These are phyloP conservation scores for Ophiosphaerella narmari DNA, from an alignment of 2,329 filamentous ascomycete genomes.

Conservation along the genomic window DNA sequence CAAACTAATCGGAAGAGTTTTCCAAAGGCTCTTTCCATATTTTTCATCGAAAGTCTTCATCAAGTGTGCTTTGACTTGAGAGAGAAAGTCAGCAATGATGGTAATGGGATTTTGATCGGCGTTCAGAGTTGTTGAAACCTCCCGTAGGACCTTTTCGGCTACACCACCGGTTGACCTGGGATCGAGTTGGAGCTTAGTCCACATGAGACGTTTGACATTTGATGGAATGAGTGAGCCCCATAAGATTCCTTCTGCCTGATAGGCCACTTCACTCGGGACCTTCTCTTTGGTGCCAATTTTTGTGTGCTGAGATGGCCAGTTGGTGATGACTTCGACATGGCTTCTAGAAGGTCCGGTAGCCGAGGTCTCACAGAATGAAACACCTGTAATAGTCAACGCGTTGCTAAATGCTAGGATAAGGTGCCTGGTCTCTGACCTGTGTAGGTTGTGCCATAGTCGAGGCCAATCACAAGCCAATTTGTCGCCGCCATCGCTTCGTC, in stretches of 20 bases:
- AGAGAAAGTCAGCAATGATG: conserved; percentile 37
- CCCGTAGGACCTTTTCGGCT: conserved; percentile 19
- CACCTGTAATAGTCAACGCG: conserved; percentile 19
- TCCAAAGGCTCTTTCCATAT: conserved; percentile 27
- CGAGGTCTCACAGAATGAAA: conserved; percentile 36
- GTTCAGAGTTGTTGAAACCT: conserved; percentile 2
- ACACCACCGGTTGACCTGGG: conserved; percentile 15
- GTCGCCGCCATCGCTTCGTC: neutral
- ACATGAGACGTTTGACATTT: conserved; percentile 32
- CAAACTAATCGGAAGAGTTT: conserved; percentile 18
- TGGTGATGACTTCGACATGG: conserved; percentile 26
- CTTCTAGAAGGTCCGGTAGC: conserved; percentile 7
- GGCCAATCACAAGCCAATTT: conserved; percentile 13
- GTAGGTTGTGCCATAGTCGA: conserved; percentile 31
- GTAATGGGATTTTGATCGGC: conserved; percentile 24
- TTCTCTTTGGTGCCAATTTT: conserved; percentile 37
- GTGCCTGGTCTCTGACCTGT: conserved; percentile 13
- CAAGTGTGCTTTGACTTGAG: conserved; percentile 21
- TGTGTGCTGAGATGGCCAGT: conserved; percentile 31
- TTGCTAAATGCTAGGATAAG: neutral
- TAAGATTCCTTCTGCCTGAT: conserved; percentile 1
- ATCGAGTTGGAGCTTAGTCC: conserved; percentile 40
- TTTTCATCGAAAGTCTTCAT: conserved; percentile 25
- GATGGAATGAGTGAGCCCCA: conserved; percentile 15
- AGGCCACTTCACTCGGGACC: conserved; percentile 30